Evolutionary conservation across 139 green algal genomes (phyloP), one percentile per base, ranked within the genome.

Genomic region (Closterium sp.): DNA sequence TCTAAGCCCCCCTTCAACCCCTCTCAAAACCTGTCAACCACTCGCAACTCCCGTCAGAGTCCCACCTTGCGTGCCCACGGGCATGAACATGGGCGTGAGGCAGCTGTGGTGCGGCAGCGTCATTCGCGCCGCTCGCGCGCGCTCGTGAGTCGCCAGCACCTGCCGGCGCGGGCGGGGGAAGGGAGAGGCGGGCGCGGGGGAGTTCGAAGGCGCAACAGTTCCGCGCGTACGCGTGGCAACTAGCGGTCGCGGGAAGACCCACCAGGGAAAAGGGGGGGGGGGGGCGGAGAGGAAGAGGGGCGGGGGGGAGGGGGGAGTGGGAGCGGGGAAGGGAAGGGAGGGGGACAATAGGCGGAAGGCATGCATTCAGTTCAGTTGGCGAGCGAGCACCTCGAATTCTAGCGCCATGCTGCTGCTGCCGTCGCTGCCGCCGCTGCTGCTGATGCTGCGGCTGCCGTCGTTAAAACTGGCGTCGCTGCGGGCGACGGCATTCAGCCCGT

Each of bases 61-160:
- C 88, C 3, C 11, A 97, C 97, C 98, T 95, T 99, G 97, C 9
- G 98, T 99, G 62, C 98, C 98, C 1, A 99, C 98, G 2, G 98
- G 98, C 98, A 99, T 99, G 95, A 99, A 99, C 97, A 99, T 99
- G 21, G 98, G 98, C 19, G 97, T 99, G 86, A 97, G 94, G 38
- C 96, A 97, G 10, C 92, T 96, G 92, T 95, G 97, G 88, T 99
- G 98, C 0, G 97, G 97, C 70, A 99, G 96, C 31, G 94, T 97
- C 96, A 99, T 97, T 22, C 87, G 91, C 0, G 96, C 88, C 10
- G 95, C 95, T 4, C 98, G 94, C 0, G 98, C 98, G 1, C 96
- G 92, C 45, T 89, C 89, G 34, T 88, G 92, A 6, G 42, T 31
- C n/a, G 38, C 91, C 34, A 96, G 42, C 19, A 96, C 93, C 93